Evolutionary conservation across 768 basidiomycete genomes (phyloP).

Genomic region (Paxillus involutus): DNA sequence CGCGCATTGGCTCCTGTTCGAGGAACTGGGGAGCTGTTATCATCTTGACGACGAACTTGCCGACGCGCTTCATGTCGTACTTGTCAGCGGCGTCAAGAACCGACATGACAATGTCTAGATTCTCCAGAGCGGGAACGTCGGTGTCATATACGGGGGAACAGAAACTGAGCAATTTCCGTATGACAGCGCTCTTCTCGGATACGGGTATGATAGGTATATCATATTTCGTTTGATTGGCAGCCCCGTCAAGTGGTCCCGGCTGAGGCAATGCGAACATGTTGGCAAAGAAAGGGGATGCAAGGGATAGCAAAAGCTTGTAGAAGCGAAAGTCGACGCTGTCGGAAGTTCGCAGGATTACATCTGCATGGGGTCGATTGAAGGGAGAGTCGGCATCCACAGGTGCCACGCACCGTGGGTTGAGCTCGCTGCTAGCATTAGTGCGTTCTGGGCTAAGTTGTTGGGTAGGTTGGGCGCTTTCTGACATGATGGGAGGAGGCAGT

Average conservation of each 20-base stretch:
- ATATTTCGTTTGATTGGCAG: conserved; percentile 30
- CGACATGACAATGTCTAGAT: conserved; percentile 40
- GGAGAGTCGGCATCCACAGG: conserved; percentile 36
- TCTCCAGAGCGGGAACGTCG: conserved; percentile 31
- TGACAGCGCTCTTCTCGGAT: conserved; percentile 42
- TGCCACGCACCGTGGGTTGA: not conserved
- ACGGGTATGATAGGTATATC: conserved; percentile 46
- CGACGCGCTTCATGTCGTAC: conserved; percentile 49
- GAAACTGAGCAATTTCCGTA: conserved; percentile 43
- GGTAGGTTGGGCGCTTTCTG: conserved; percentile 4
- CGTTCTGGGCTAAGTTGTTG: conserved; percentile 5
- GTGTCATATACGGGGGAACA: conserved; percentile 49
- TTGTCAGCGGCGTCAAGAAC: conserved; percentile 48
- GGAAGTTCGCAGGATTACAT: conserved; percentile 55
- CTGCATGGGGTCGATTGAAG: conserved; percentile 49
- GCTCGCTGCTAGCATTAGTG: conserved; percentile 1
- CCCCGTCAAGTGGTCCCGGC: conserved; percentile 29
- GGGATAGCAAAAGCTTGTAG: conserved; percentile 52
- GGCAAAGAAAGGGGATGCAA: conserved; percentile 59
- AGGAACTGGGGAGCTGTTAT: conserved; percentile 32
- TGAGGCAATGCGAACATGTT: conserved; percentile 55
- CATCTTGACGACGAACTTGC: conserved; percentile 33
- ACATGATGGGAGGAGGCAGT: conserved; percentile 11
- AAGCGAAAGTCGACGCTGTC: conserved; percentile 53
- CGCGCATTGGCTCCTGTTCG: conserved; percentile 35